Evolutionary conservation across 2,329 filamentous ascomycete species (phyloP), one percentile per base, ranked within the genome.

Genomic region (Teratosphaeria gauchensis): DNA sequence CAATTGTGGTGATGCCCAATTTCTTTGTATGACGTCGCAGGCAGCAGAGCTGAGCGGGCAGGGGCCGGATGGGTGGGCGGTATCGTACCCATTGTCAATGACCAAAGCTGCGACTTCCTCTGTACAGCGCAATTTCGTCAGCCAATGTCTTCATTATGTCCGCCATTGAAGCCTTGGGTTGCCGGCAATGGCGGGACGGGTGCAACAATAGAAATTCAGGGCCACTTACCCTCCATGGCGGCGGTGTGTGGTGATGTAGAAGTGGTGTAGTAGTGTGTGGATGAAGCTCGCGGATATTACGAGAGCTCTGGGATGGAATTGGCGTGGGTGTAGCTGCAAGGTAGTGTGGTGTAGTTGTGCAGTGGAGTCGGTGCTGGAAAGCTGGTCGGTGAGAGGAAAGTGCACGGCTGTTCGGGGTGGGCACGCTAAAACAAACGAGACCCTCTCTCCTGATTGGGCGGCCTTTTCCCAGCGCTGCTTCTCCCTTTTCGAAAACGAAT

Each of bases 71-170:
- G 28, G 8, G 68, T 68, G 64, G 68, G 69, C 67, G 70, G 68
- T 69, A 73, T 80, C 92, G 90, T 92, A 99, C 94, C 94, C 94
- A 97, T 99, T 99, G 92, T 99, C 94, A 83, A 99, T 97, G 82
- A 99, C 94, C 90, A 99, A 92, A 81, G 94, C 94, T 80, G 94
- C 94, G 82, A 99, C 94, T 90, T 99, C 94, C 86, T 99, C 94
- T 97, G 77, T 80, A 57, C 1, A 59, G 52, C 58, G 59, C 54
- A 63, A 30, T 58, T 33, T 53, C 61, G 64, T 70, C 62, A 69
- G 68, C 62, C 11, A 52, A 54, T 53, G 56, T 31, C 38, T 32
- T 8, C 6, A 55, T 35, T 1, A 19, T 14, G 28, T 31, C 52
- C 52, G 28, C 16, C 53, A 42, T 30, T 38, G 46, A 28, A n/a